A percentile compares a stretch with the other conserved stretches of the same genome.
Evolutionary conservation across 352 stramenopile species (phyloP).

Genomic region (Paralagenidium karlingii): DNA sequence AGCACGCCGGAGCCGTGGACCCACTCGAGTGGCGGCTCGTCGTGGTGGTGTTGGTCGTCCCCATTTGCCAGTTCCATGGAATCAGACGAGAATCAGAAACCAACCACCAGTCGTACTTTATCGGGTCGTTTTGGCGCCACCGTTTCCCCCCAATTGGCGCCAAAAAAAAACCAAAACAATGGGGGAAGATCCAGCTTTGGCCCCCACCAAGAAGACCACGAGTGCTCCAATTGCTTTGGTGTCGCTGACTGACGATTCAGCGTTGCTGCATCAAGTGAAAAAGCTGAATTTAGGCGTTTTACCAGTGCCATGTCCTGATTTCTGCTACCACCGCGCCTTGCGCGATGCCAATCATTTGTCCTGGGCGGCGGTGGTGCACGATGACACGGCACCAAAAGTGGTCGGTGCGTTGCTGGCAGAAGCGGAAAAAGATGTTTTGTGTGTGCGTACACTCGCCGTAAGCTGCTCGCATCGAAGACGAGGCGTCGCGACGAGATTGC

Average conservation of each 20-base stretch:
- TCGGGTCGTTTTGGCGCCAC: no score
- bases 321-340: slow-evolving; percentile 48
- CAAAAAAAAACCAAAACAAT: no score
- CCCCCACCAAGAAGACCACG: no score
- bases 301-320: slow-evolving; percentile 42
- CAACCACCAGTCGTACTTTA: no score
- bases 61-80: no score
- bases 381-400: neutral
- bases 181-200: no score
- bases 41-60: no score
- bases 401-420: neutral
- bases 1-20: neutral
- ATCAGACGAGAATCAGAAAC: no score
- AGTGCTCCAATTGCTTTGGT: no score
- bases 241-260: slow-evolving; percentile 22
- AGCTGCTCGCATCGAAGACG: slow-evolving; percentile 14
- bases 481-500: slow-evolving; percentile 20
- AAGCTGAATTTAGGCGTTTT: slow-evolving; percentile 59
- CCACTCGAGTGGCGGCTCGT: no score
- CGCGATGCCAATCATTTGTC: slow-evolving; percentile 26
- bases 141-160: no score
- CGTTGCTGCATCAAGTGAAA: slow-evolving; percentile 30
- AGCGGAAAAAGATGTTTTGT: slow-evolving; percentile 8
- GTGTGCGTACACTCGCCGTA: slow-evolving; percentile 32
- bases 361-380: slow-evolving; percentile 22